Percentiles rank a stretch among this genome's conserved stretches.
Evolutionary conservation across 345 rosid species (phyloP).

Genomic region (Laguncularia racemosa): DNA sequence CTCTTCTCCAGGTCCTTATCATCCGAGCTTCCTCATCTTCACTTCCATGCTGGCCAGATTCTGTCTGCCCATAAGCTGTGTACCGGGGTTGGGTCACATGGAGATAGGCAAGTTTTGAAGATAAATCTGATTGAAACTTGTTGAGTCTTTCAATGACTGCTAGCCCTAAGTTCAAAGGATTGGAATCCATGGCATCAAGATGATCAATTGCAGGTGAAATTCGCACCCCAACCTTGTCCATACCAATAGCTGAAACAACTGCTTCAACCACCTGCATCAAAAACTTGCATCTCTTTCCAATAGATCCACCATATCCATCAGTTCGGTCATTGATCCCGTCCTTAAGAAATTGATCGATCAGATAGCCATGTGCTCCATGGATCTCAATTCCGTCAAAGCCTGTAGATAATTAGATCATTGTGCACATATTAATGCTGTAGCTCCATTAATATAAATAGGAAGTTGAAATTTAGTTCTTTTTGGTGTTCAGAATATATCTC

Average conservation of each 20-base stretch:
- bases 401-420: not conserved
- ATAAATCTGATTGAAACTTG: conserved; percentile 6
- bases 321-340: conserved; percentile 14
- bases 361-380: conserved; percentile 20
- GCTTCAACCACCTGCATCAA: conserved; percentile 13
- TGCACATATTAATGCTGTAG: no score
- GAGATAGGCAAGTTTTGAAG: conserved; percentile 10
- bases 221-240: conserved; percentile 9
- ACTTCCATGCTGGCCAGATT: conserved; percentile 5
- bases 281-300: conserved; percentile 12
- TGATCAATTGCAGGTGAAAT: conserved; percentile 14
- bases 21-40: conserved; percentile 10
- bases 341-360: conserved; percentile 17
- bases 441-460: no score
- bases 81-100: conserved; percentile 19
- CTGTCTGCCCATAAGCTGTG: conserved; percentile 14
- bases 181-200: conserved; percentile 16
- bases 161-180: conserved; percentile 9
- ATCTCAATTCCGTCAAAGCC: conserved; percentile 18
- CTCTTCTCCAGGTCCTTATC: conserved; percentile 11
- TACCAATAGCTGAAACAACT: conserved; percentile 9
- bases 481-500: no score
- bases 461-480: no score
- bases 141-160: conserved; percentile 15
- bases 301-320: conserved; percentile 13